Conservation (phyloP, 176 grass and related monocot species). For the Musa acuminata region DNA sequence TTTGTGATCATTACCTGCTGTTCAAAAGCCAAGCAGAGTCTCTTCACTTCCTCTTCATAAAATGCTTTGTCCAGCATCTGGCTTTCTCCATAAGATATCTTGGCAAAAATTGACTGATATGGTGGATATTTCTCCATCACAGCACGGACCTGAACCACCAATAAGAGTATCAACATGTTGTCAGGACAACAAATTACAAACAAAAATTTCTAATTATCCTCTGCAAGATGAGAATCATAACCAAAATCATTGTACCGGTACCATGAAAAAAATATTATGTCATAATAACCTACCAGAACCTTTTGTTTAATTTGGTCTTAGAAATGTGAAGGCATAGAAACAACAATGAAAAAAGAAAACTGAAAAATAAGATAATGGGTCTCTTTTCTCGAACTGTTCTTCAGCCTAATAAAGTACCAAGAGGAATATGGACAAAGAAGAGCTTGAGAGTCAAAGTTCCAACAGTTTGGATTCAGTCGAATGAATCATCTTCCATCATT, state of each 20-base stretch:
- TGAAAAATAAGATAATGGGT: not conserved
- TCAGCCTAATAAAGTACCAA: not conserved
- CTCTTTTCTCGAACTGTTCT: not conserved
- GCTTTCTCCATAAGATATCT: slow-evolving; percentile 81
- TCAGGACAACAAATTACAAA: not conserved
- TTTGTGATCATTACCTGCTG: slow-evolving; percentile 51
- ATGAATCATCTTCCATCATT: no score
- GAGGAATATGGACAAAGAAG: no score
- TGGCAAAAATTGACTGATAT: slow-evolving; percentile 84
- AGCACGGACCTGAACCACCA: slow-evolving; percentile 56
- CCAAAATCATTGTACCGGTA: not conserved
- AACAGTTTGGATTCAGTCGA: no score
- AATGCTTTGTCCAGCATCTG: slow-evolving; percentile 99
- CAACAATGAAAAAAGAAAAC: not conserved
- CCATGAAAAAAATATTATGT: not conserved
- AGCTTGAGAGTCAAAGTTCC: no score
- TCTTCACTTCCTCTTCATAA: slow-evolving; percentile 88
- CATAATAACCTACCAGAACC: not conserved
- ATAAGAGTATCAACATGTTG: slow-evolving; percentile 9
- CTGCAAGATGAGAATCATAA: not conserved
- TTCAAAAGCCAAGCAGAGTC: slow-evolving; percentile 74
- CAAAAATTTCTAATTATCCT: not conserved
- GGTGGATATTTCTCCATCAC: slow-evolving; percentile 97
- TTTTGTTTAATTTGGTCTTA: no score
- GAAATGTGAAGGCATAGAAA: not conserved